Base-by-base conservation (phyloP, 2,329 filamentous ascomycete species). In the Fusarium tuaranense region DNA sequence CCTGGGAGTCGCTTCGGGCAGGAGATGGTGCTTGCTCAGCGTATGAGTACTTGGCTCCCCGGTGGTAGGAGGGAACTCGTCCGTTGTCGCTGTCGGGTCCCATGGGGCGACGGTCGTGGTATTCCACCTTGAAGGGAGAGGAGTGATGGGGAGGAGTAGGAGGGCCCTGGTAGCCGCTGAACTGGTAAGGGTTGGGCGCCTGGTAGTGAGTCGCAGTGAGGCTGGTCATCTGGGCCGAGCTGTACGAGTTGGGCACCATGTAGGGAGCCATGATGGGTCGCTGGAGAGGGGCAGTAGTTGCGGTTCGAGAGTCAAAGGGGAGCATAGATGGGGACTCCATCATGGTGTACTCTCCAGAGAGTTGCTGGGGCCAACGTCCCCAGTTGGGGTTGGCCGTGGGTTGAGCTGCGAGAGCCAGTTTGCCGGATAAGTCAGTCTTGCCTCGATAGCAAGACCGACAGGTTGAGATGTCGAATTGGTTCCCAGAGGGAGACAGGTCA, bases 311-410 rank as follows among this genome's bases (percentile, higher is more conserved):
- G 76, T 89, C 86, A 80, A 88, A 91, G 9, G 84, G 82, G 74
- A 90, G 82, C 73, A 89, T 82, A 27, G 81, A 78, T 20, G 84
- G 82, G 30, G 83, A 76, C 58, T 87, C 86, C 84, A 90, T 86
- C 80, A 88, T 84, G 69, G 79, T 71, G 76, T 88, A 89, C 41
- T 87, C 86, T 59, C 81, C 76, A 16, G 81, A 82, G 53, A 88
- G 85, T 48, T 89, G 88, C 69, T 87, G 81, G 73, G 86, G 82
- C 87, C 88, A 90, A 75, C 88, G 88, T 77, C 84, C 86, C 90
- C 90, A 92, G 82, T 82, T 83, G 63, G 85, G 82, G 73, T 83
- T 78, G 57, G 82, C 82, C 69, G 85, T 81, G 65, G 85, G 80
- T 78, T 87, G 84, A 78, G 85, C 82, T 67, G 86, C 83, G 77